Percentiles rank a stretch among this genome's conserved stretches.
phyloP scores from a whole-genome alignment of 1,139 yeast genomes.

The Kurtzmaniella quercitrusa region DNA sequence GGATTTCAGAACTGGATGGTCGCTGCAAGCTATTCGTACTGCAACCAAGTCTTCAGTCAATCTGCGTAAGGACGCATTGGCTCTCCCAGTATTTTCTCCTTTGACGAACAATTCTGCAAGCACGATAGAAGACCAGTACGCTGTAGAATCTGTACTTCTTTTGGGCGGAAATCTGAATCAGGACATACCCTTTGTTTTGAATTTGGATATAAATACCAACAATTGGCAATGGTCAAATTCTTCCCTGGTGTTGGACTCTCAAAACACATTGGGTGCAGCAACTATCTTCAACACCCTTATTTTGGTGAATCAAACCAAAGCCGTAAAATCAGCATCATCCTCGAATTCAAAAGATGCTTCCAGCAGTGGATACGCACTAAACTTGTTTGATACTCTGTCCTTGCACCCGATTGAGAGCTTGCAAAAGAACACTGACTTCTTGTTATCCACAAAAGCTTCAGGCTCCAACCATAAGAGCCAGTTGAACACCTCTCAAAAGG shows the following conservation, averaged over 20 bases:
- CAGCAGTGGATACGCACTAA: conserved; percentile 15
- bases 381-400: conserved; percentile 21
- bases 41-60: conserved; percentile 15
- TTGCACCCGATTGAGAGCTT: conserved; percentile 20
- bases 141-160: conserved; percentile 25
- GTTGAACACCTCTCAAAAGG: conserved; percentile 15
- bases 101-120: conserved; percentile 15
- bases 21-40: conserved; percentile 22
- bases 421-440: conserved; percentile 10
- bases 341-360: conserved; percentile 12
- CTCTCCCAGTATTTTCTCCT: conserved; percentile 33
- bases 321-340: too few species aligned
- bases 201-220: conserved; percentile 21
- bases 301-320: conserved; percentile 22
- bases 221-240: conserved; percentile 31
- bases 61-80: conserved; percentile 27
- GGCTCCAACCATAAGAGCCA: conserved; percentile 3
- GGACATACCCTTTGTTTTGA: conserved; percentile 14
- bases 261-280: conserved; percentile 36
- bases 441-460: conserved; percentile 2
- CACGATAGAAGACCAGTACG: conserved; percentile 19
- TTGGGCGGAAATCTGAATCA: conserved; percentile 32
- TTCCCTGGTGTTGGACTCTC: conserved; percentile 9
- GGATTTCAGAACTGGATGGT: conserved; percentile 44
- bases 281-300: conserved; percentile 41